Conservation (phyloP, 2,329 filamentous ascomycete genomes). For the Epichloe gansuensis region DNA sequence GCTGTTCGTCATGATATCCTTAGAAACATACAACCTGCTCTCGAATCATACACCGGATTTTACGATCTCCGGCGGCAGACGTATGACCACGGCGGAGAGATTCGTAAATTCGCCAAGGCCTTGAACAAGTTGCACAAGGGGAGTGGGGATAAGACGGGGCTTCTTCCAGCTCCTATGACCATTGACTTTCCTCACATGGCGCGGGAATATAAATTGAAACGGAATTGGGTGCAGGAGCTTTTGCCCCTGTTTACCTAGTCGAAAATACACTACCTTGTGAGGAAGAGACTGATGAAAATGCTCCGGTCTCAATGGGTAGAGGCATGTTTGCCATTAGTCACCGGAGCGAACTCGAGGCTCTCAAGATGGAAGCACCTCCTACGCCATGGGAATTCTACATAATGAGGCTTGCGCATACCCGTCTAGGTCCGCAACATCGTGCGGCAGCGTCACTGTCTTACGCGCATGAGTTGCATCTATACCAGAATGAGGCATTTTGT, state of each 20-base stretch:
- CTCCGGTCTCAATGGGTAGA: slow-evolving; percentile 44
- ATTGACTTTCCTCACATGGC: slow-evolving; percentile 56
- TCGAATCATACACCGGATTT: slow-evolving; percentile 68
- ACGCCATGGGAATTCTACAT: slow-evolving; percentile 95
- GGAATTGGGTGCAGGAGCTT: slow-evolving; percentile 89
- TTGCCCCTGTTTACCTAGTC: slow-evolving; percentile 87
- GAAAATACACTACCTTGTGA: slow-evolving; percentile 52
- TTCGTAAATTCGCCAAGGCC: slow-evolving; percentile 69
- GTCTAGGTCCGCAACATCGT: slow-evolving; percentile 59
- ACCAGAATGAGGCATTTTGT: slow-evolving; percentile 80
- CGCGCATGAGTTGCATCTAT: slow-evolving; percentile 85
- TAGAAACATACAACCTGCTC: slow-evolving; percentile 56
- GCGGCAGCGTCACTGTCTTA: slow-evolving; percentile 66
- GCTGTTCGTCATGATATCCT: slow-evolving; percentile 63
- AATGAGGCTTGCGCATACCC: slow-evolving; percentile 67
- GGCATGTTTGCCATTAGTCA: slow-evolving; percentile 43
- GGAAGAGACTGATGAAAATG: slow-evolving; percentile 32
- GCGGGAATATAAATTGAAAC: slow-evolving; percentile 63
- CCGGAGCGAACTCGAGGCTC: slow-evolving; percentile 59
- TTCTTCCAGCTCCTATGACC: slow-evolving; percentile 45
- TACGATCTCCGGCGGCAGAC: slow-evolving; percentile 55
- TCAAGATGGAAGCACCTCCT: slow-evolving; percentile 90
- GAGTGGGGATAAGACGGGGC: slow-evolving; percentile 48
- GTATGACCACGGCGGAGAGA: slow-evolving; percentile 58
- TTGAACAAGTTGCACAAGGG: slow-evolving; percentile 43